A percentile compares a stretch with the other conserved stretches of the same genome.
phyloP scores from a whole-genome alignment of 768 basidiomycete genomes.

The Hypsizygus marmoreus region DNA sequence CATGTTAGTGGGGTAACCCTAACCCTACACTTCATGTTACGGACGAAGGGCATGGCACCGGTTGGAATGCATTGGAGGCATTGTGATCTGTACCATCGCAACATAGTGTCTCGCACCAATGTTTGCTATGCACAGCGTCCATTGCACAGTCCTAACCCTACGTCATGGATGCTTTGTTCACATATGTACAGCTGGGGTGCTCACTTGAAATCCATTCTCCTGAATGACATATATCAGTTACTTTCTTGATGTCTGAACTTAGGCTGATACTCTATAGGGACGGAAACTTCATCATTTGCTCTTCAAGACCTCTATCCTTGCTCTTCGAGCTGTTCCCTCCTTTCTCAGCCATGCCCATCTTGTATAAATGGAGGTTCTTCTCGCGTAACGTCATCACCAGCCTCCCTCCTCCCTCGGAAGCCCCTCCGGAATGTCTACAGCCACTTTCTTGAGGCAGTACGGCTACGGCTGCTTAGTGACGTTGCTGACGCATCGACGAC shows the following conservation, averaged over 20 bases:
- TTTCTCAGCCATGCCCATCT: slow-evolving; percentile 36
- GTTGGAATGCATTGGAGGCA: no score
- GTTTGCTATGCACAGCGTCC: no score
- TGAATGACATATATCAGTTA: not conserved
- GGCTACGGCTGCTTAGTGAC: slow-evolving; percentile 53
- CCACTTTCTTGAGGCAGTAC: slow-evolving; percentile 68
- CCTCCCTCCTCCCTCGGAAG: slow-evolving; percentile 41
- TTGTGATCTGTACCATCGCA: no score
- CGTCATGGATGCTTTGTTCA: no score
- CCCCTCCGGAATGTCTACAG: slow-evolving; percentile 41
- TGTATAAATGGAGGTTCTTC: slow-evolving; percentile 30
- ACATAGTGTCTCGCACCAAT: no score
- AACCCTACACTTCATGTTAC: slow-evolving; percentile 23
- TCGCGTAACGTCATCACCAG: slow-evolving; percentile 15
- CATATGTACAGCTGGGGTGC: no score
- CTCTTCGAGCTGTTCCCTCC: slow-evolving; percentile 45
- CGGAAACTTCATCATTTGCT: slow-evolving; percentile 45
- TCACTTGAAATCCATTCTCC: not conserved
- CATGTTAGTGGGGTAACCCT: slow-evolving; percentile 16
- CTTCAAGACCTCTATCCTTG: slow-evolving; percentile 55
- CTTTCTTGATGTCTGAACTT: not conserved
- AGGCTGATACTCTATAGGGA: slow-evolving; percentile 31
- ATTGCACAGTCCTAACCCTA: no score
- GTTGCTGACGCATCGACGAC: slow-evolving; percentile 45
- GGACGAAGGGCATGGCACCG: no score